These are phyloP conservation scores for Trichoderma sp. DNA, from an alignment of 2,329 filamentous ascomycete genomes.

Conservation along the genomic window DNA sequence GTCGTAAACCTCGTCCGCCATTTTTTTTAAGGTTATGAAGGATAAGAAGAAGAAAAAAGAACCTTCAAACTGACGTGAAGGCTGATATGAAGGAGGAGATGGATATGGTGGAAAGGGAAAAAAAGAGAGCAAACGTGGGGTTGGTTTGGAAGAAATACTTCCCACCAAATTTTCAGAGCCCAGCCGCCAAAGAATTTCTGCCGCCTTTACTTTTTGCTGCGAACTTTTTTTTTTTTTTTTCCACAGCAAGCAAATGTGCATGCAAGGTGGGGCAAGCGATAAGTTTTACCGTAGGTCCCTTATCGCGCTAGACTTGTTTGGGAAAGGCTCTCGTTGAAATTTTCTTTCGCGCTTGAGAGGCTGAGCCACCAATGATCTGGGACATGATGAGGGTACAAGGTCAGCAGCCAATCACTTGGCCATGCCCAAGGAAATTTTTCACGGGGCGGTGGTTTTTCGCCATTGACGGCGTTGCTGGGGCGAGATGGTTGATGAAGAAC, in stretches of 20 bases:
- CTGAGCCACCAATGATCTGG: not conserved
- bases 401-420: not conserved
- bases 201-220: conserved; percentile 31
- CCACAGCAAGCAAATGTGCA: conserved; percentile 18
- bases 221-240: conserved; percentile 36
- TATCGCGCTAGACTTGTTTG: not conserved
- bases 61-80: conserved; percentile 27
- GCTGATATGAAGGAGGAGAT: conserved; percentile 30
- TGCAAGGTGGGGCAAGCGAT: conserved; percentile 20
- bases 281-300: conserved; percentile 2
- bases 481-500: not conserved
- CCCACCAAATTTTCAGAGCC: conserved; percentile 26
- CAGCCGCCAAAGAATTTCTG: conserved; percentile 26
- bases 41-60: not conserved
- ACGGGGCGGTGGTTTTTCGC: not conserved
- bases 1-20: conserved; percentile 98
- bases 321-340: conserved; percentile 21
- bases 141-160: conserved; percentile 41
- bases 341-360: conserved; percentile 17
- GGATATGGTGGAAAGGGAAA: conserved; percentile 26
- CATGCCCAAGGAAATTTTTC: not conserved
- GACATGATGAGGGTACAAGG: not conserved
- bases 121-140: conserved; percentile 36
- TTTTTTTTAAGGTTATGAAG: conserved; percentile 48
- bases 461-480: not conserved